Conservation (phyloP, 306 rosid genomes). For the Trifolium dubium region DNA sequence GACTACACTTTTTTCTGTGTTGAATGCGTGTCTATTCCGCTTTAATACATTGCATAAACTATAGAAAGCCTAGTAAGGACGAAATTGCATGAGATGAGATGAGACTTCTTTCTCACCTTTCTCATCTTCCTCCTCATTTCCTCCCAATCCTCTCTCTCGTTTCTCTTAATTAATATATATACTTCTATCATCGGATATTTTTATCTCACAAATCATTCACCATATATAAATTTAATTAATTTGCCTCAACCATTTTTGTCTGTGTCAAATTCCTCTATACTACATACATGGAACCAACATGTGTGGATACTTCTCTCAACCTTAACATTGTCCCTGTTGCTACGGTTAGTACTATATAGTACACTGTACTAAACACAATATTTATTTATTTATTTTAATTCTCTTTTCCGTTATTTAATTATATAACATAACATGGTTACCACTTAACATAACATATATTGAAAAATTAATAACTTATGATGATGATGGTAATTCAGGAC, state of each 20-base stretch:
- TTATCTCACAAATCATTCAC: slow-evolving; percentile 12
- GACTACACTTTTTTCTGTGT: neutral
- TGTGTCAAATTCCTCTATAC: neutral
- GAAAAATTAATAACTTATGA: neutral
- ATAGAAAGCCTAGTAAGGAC: slow-evolving; percentile 13
- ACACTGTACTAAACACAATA: neutral
- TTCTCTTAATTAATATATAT: neutral
- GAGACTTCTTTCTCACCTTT: neutral
- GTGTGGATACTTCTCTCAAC: slow-evolving; percentile 62
- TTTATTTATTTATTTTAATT: no score
- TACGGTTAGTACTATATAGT: slow-evolving; percentile 33
- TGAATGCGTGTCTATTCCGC: slow-evolving; percentile 31
- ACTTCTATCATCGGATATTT: slow-evolving; percentile 3
- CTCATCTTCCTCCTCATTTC: slow-evolving; percentile 58
- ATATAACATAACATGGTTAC: no score
- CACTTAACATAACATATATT: neutral
- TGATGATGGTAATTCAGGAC: neutral
- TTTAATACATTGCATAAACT: neutral
- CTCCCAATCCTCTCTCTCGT: slow-evolving; percentile 31
- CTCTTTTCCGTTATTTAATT: no score
- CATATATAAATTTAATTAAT: no score
- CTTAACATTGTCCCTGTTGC: slow-evolving; percentile 55
- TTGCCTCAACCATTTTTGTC: neutral
- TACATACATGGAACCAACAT: slow-evolving; percentile 42
- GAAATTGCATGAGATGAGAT: slow-evolving; percentile 21